Base-by-base conservation (phyloP, 257 asterid genomes). In the Scutellaria barbata region DNA sequence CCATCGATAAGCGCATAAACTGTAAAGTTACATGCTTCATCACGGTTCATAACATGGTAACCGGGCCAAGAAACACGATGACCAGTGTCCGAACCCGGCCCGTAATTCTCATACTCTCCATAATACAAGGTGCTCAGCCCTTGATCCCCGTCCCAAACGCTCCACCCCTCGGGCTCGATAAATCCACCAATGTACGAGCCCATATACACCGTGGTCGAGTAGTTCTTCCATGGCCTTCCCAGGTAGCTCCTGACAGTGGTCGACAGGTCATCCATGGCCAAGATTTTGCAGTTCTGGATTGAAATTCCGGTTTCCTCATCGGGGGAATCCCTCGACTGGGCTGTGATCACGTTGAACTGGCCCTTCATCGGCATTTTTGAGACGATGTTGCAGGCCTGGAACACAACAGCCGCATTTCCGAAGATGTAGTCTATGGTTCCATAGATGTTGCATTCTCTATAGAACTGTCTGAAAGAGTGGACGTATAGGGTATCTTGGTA, bases 391-490 rank as follows among this genome's bases (percentile, higher is more conserved):
- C 92, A 87, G 5, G 77, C 89, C 60, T 92, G 98, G 70, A 92
- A 81, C 66, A 89, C 81, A 14, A 71, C 98, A 0, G 89, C 94
- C 0, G 96, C 96, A 11, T 92, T 87, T 13, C 98, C 98, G 30
- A 92, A 89, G 37, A 92, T 87, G 89, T 75, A 92, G 79, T 92
- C 96, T 4, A 92, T 63, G 1, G 96, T 92, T 25, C 98, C 98
- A 11, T 73, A 85, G 11, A 92, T 84, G 71, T 85, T 85, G 46
- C 96, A 92, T 63, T 92, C 98, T 13, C 95, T 52, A 67, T 83
- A 92, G 77, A 92, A 89, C 72, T 92, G 98, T 22, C 96, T 48
- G 68, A 85, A 86, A 0, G 95, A 80, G 20, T 92, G 98, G 37
- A 72, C 90, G 7, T 89, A 92, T 5, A 92, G 47, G 1, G 96